Percentiles rank a stretch among this genome's conserved stretches.
These are phyloP conservation scores for Russula sp. DNA, from an alignment of 768 basidiomycete species.

Conservation along the genomic window DNA sequence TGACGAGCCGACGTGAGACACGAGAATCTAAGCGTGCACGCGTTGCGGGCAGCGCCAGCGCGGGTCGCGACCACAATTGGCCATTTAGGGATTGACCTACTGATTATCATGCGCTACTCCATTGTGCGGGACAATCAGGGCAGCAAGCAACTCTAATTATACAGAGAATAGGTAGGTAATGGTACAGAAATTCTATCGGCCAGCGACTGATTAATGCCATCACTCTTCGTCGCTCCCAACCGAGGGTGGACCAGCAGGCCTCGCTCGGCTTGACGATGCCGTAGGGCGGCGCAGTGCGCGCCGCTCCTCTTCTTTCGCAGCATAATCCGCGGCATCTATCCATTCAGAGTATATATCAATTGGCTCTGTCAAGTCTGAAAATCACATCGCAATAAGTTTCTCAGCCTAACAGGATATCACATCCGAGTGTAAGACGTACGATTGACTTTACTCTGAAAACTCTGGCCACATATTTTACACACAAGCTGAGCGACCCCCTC, in stretches of 20 bases:
- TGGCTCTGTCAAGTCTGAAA: slow-evolving; percentile 76
- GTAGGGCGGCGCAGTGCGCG: slow-evolving; percentile 48
- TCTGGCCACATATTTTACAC: slow-evolving; percentile 83
- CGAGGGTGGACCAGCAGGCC: slow-evolving; percentile 36
- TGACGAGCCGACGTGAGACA: slow-evolving; percentile 4
- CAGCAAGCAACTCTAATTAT: slow-evolving; percentile 1
- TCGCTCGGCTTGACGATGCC: slow-evolving; percentile 51
- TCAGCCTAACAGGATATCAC: slow-evolving; percentile 23
- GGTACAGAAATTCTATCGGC: slow-evolving; percentile 4
- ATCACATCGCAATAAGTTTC: slow-evolving; percentile 18
- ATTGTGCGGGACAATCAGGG: neutral
- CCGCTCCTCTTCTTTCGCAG: slow-evolving; percentile 57
- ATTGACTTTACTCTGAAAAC: slow-evolving; percentile 84
- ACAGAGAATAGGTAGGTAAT: slow-evolving; percentile 13
- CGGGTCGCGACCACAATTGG: slow-evolving; percentile 26
- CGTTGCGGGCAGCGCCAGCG: slow-evolving; percentile 3
- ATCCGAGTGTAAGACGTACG: slow-evolving; percentile 48
- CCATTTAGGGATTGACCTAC: slow-evolving; percentile 15
- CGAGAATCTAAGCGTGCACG: slow-evolving; percentile 18
- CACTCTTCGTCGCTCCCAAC: slow-evolving; percentile 53
- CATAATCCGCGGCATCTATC: slow-evolving; percentile 86
- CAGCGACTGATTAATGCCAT: slow-evolving; percentile 19
- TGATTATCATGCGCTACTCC: neutral
- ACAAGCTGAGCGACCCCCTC: slow-evolving; percentile 77
- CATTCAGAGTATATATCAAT: slow-evolving; percentile 90